A percentile compares a stretch with the other conserved stretches of the same genome.
These are phyloP conservation scores for Coemansia sp. DNA, from an alignment of 192 early-diverging fungal species.

Conservation along the genomic window DNA sequence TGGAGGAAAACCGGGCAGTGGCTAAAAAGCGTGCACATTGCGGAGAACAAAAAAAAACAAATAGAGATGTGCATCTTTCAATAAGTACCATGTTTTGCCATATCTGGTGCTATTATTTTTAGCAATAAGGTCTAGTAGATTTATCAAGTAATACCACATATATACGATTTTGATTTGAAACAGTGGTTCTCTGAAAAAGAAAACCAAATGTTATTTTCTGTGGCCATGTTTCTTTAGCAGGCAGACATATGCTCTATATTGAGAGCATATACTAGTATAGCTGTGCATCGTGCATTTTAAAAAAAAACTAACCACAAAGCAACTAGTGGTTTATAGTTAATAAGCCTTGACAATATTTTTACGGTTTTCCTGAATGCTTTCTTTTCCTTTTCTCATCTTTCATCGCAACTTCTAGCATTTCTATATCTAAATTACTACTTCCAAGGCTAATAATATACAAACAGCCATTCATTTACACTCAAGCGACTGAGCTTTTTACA, in stretches of 20 bases:
- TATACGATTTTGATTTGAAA: neutral
- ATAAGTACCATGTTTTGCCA: neutral
- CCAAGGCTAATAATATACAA: neutral
- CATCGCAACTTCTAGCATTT: too few relatives aligned
- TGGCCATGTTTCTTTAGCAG: neutral
- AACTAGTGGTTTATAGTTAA: neutral
- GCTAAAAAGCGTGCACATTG: conserved; percentile 4
- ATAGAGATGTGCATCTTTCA: neutral
- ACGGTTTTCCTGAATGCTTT: neutral
- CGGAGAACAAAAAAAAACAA: neutral
- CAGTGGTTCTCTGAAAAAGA: neutral
- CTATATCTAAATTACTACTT: neutral
- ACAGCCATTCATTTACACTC: neutral
- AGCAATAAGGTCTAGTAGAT: neutral
- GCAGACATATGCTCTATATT: neutral
- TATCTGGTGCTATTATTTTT: neutral
- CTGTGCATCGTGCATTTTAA: neutral
- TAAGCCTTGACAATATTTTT: neutral
- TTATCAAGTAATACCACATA: neutral
- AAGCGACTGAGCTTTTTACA: neutral
- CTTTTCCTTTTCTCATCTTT: neutral
- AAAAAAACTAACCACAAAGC: neutral
- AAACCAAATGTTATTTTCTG: neutral
- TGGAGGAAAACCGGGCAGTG: too few relatives aligned
- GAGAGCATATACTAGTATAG: neutral